A percentile compares a stretch with the other conserved stretches of the same genome.
phyloP scores from a whole-genome alignment of 371 early-diverging fungal genomes.

The Lichtheimia hyalospora region DNA sequence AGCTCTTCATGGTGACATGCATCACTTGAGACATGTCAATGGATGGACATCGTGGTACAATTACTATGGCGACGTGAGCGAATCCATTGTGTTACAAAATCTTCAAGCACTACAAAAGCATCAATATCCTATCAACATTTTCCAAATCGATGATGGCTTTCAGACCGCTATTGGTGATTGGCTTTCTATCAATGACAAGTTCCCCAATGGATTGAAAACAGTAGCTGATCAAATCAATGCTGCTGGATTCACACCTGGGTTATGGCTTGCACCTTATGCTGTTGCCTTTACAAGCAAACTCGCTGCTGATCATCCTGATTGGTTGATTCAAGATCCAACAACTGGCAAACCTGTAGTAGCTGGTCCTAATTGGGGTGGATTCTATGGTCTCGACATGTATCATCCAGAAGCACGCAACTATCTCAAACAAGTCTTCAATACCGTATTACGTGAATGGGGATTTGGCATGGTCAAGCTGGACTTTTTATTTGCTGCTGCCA shows the following conservation, averaged over 20 bases:
- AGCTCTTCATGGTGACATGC: conserved; percentile 25
- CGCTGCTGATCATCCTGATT: conserved; percentile 55
- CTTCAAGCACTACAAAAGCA: conserved; percentile 36
- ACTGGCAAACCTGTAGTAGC: conserved; percentile 35
- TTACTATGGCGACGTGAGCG: conserved; percentile 58
- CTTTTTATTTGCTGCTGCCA: conserved; percentile 63
- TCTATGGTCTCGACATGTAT: conserved; percentile 58
- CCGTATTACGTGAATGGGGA: conserved; percentile 53
- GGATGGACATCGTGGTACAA: conserved; percentile 68
- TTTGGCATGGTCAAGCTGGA: conserved; percentile 63
- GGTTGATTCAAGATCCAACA: conserved; percentile 45
- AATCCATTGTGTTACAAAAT: conserved; percentile 47
- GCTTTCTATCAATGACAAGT: conserved; percentile 51
- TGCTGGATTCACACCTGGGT: conserved; percentile 51
- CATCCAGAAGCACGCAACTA: conserved; percentile 44
- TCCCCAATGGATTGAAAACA: conserved; percentile 51
- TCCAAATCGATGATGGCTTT: conserved; percentile 66
- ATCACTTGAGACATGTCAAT: conserved; percentile 24
- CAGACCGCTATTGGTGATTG: conserved; percentile 62
- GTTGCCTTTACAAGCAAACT: conserved; percentile 47
- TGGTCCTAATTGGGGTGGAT: conserved; percentile 54
- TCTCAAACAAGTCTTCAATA: conserved; percentile 51
- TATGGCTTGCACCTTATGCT: conserved; percentile 65
- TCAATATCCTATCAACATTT: conserved; percentile 55
- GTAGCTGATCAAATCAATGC: conserved; percentile 39